A percentile compares a stretch with the other conserved stretches of the same genome.
phyloP scores from a whole-genome alignment of 768 basidiomycete genomes.

The Trametes elegans region DNA sequence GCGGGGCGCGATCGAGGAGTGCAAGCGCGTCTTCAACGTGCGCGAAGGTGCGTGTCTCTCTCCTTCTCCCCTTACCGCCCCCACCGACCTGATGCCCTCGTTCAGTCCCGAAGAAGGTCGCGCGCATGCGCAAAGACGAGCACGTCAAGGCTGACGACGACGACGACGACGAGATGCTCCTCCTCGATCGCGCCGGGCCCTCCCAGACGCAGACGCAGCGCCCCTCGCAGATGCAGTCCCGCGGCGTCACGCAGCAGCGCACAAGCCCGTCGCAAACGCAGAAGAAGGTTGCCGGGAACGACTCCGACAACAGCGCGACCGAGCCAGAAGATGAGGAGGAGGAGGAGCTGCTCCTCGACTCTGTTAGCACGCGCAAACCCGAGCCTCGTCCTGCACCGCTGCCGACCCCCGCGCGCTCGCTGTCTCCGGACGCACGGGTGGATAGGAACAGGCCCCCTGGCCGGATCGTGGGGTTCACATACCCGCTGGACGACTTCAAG shows the following conservation, averaged over 20 bases:
- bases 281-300: conserved; percentile 15
- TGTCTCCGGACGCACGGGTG: conserved; percentile 31
- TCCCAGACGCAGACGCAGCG: conserved; percentile 24
- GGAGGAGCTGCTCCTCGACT: conserved; percentile 29
- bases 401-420: conserved; percentile 55
- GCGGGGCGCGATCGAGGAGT: conserved; percentile 52
- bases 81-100: background rate
- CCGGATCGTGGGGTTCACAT: conserved; percentile 70
- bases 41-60: conserved; percentile 56
- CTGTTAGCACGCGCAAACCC: conserved; percentile 11
- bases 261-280: conserved; percentile 13
- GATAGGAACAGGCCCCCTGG: conserved; percentile 61
- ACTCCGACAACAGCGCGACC: conserved; percentile 43
- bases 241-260: conserved; percentile 25
- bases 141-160: conserved; percentile 64
- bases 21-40: conserved; percentile 68
- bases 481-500: conserved; percentile 76
- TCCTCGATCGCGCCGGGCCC: conserved; percentile 47
- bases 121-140: conserved; percentile 55
- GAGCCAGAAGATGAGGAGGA: conserved; percentile 47
- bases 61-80: background rate
- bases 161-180: conserved; percentile 57
- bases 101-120: conserved; percentile 63
- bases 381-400: conserved; percentile 29
- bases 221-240: no score